A percentile compares a stretch with the other conserved stretches of the same genome.
phyloP scores from a whole-genome alignment of 345 rosid genomes.

The Citrus sp. region DNA sequence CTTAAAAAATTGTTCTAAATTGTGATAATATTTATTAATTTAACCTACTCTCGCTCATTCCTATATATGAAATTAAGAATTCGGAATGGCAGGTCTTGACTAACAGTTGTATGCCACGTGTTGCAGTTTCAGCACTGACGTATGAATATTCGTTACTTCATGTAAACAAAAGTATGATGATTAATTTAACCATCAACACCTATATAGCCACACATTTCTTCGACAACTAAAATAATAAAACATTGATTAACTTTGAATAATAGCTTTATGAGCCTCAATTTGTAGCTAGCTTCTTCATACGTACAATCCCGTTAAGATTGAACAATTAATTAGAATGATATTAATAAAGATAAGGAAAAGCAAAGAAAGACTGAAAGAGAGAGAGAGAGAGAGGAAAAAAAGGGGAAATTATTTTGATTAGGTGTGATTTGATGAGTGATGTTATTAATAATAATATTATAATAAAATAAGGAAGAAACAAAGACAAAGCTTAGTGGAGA shows the following conservation, averaged over 20 bases:
- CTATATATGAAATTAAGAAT: neutral
- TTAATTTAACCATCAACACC: neutral
- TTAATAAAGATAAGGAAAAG: conserved; percentile 7
- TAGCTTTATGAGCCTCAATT: too few species aligned
- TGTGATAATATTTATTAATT: neutral
- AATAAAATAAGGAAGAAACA: conserved; percentile 21
- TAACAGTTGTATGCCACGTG: conserved; percentile 4
- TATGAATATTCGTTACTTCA: conserved; percentile 2
- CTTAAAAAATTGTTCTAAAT: neutral
- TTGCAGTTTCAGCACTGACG: conserved; percentile 1
- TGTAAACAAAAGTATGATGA: neutral
- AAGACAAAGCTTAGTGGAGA: conserved; percentile 60
- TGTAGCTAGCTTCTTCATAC: too few species aligned
- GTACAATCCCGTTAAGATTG: neutral
- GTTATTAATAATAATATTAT: conserved; percentile 17
- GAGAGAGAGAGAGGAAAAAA: conserved; percentile 2
- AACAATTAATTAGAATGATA: neutral
- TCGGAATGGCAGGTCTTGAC: neutral
- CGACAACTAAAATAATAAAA: neutral
- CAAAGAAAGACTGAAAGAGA: conserved; percentile 1
- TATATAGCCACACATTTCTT: neutral
- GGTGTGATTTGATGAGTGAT: conserved; percentile 49
- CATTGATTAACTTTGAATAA: neutral
- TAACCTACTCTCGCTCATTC: neutral
- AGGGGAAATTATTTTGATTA: conserved; percentile 41